Percentiles rank a stretch among this genome's conserved stretches.
phyloP scores from a whole-genome alignment of 2,329 filamentous ascomycete genomes.

The Phialophora chinensis region DNA sequence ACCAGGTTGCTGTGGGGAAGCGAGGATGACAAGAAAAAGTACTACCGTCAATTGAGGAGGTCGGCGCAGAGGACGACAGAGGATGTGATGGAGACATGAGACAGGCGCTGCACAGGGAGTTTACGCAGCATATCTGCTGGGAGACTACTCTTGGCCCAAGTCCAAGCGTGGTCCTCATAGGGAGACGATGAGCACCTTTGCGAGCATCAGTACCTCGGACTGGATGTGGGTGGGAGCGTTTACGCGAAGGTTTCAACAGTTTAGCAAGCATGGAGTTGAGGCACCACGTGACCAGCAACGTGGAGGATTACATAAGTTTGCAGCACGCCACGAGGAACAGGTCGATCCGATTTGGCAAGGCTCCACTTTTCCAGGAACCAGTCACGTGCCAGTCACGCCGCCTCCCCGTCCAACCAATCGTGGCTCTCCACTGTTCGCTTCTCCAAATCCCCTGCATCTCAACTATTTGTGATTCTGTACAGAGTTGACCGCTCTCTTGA shows the following conservation, averaged over 20 bases:
- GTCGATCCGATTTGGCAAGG: constrained; percentile 11
- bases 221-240: background rate
- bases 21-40: constrained; percentile 78
- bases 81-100: constrained; percentile 17
- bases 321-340: constrained; percentile 26
- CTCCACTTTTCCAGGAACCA: constrained; percentile 31
- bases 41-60: constrained; percentile 71
- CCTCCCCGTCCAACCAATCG: background rate
- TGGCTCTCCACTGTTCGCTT: background rate
- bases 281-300: background rate
- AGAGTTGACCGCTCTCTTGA: background rate
- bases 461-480: background rate
- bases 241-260: background rate
- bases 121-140: background rate
- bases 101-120: background rate
- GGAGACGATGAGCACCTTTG: background rate
- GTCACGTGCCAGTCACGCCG: constrained; percentile 6
- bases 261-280: constrained; percentile 7
- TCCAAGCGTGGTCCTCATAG: background rate
- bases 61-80: constrained; percentile 36
- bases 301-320: background rate
- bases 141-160: background rate
- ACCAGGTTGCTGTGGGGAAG: constrained; percentile 86
- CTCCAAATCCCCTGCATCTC: constrained; percentile 11
- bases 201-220: background rate